Evolutionary conservation across 2,329 filamentous ascomycete genomes (phyloP), one percentile per base, ranked within the genome.

Genomic region (Hypoxylon sp.): DNA sequence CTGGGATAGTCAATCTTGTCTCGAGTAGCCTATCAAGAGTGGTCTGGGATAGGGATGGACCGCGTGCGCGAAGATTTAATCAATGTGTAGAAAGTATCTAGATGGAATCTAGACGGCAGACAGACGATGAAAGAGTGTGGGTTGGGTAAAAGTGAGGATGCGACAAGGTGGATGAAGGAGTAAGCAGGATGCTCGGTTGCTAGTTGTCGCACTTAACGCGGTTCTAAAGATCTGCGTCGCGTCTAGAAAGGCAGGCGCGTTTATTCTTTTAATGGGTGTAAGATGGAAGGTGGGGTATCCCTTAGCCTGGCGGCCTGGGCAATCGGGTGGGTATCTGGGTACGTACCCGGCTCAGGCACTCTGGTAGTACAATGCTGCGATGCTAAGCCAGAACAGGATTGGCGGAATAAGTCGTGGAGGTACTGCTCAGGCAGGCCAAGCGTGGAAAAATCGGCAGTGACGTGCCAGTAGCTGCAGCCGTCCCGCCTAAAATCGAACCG

Each of bases 391-490:
- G 51, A 43, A 23, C n/a, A 17, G 46, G 21, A 24, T 43, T 62
- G 55, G 55, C 17, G 27, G 15, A 11, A 17, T 53, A 55, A 35
- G 26, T 40, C n/a, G n/a, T n/a, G n/a, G 24, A 59, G 42, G 52
- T 52, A 56, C 55, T 43, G 35, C 55, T 55, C 38, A 38, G 49
- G 33, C n/a, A n/a, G n/a, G n/a, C n/a, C n/a, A n/a, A n/a, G n/a
- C n/a, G 46, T 61, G 53, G 56, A 55, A 58, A n/a, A 62, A 60
- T 64, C 62, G 59, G 62, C 59, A 64, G 62, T 64, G 62, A 64
- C 62, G 62, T 62, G n/a, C n/a, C n/a, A n/a, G n/a, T n/a, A n/a
- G n/a, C n/a, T n/a, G 62, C 58, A 35, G 41, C 33, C 46, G 59
- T 58, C 53, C 58, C 59, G 62, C 55, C 56, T 59, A 62, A 62